Evolutionary conservation across 129 eudicot genomes (phyloP).

Genomic region (Sambucus nigra): DNA sequence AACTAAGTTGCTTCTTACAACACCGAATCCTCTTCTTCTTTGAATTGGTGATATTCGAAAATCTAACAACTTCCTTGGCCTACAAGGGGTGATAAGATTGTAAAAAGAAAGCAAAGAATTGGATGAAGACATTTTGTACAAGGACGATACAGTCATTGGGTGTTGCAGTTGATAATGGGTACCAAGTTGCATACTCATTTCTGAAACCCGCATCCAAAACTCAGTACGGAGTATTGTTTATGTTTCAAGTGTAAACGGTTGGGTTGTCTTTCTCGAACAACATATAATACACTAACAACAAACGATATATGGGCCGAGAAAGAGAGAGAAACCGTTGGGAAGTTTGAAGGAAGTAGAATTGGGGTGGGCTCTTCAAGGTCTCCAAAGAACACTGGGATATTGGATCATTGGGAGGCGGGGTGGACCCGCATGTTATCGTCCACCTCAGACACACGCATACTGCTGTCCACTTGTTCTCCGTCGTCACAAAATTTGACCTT

Average conservation of each 20-base stretch:
- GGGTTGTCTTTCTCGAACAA: no score
- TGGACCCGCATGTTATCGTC: not conserved
- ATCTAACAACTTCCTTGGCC: not conserved
- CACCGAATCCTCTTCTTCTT: constrained; percentile 5
- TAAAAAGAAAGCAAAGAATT: not conserved
- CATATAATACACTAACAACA: not conserved
- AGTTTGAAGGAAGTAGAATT: not conserved
- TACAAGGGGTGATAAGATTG: not conserved
- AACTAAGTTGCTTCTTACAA: constrained; percentile 20
- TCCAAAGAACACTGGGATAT: not conserved
- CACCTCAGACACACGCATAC: not conserved
- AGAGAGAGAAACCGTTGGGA: constrained; percentile 1
- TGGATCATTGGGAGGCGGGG: not conserved
- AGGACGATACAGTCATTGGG: not conserved
- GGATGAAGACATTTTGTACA: not conserved
- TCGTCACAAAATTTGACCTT: no score
- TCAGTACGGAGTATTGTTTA: not conserved
- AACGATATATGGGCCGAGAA: not conserved
- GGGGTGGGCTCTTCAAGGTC: constrained; percentile 2
- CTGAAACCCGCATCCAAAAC: not conserved
- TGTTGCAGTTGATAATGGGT: not conserved
- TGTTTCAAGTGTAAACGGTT: not conserved
- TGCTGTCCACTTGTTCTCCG: no score
- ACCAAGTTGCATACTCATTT: constrained; percentile 5
- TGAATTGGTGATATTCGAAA: not conserved